Evolutionary conservation across 1,139 yeast species (phyloP), one percentile per base, ranked within the genome.

Genomic region (Geotrichum histeridarum): DNA sequence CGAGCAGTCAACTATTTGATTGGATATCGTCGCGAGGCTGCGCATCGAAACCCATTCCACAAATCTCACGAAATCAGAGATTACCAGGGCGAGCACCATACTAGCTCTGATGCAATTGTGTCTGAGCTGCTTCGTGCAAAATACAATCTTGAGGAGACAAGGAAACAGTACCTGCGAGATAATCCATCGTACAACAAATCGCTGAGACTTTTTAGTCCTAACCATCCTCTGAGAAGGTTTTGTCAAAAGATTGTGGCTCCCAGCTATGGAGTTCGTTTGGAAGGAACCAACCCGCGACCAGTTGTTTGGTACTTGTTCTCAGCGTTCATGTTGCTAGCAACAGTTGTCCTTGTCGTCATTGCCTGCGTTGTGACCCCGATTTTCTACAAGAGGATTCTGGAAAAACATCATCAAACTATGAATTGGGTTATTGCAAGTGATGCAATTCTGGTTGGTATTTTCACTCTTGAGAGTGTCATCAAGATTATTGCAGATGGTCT

Each of bases 401-500:
- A 70, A 27, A 47, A 59, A 11, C 62, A 70, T 32, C 73, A 75
- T 2, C 75, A 77, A 72, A 75, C 75, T 57, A 72, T 81, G 1
- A 42, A 62, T 67, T 50, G 76, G 78, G 73, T 83, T 1, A 73
- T 81, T n/a, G 76, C 75, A 63, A 62, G 80, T 31, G 96, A 91
- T 64, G 64, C 81, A 9, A 74, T 78, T 0, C 86, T 89, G 66
- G 77, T 84, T 12, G 64, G 74, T 2, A 65, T 89, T 2, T 93
- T 93, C 67, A 74, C 87, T 0, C 1, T 79, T 5, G 99, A 93
- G 64, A 86, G 88, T 58, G 35, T 77, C 0, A 79, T 90, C 46
- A 87, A 87, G 63, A 78, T 88, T 2, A 68, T 86, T 17, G 98
- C 99, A 0, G 98, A 93, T 71, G 99, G 98, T 0, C 72, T 86